Conservation (phyloP, 2,329 filamentous ascomycete genomes). For the Aureobasidium sp. region DNA sequence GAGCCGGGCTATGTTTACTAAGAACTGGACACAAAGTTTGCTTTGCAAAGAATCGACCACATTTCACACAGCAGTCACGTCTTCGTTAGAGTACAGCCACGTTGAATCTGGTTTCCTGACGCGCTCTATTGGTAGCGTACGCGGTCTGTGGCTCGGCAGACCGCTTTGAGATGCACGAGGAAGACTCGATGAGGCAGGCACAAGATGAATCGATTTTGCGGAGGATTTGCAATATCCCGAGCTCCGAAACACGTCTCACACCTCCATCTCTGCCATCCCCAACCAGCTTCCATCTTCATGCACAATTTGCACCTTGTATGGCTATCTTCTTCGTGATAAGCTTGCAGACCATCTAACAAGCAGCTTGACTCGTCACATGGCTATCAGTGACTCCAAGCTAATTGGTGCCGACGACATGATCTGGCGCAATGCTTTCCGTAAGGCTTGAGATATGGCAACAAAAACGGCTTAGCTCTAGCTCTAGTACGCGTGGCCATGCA, state of each 20-base stretch:
- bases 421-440: neutral
- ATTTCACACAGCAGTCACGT: neutral
- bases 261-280: neutral
- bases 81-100: neutral
- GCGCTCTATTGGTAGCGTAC: neutral
- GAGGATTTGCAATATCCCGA: neutral
- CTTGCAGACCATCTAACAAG: neutral
- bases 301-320: neutral
- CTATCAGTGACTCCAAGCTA: neutral
- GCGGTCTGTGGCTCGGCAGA: neutral
- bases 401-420: neutral
- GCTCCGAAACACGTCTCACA: neutral
- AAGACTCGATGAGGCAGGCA: neutral
- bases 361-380: neutral
- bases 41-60: neutral
- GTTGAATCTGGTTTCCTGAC: neutral
- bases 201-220: neutral
- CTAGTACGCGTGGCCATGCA: constrained; percentile 1
- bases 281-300: neutral
- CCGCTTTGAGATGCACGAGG: neutral
- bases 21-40: neutral
- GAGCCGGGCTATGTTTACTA: neutral
- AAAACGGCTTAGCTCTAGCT: neutral
- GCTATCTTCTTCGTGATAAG: neutral
- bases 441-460: neutral